phyloP scores from a whole-genome alignment of 2,329 filamentous ascomycete genomes.

The Phaeomoniella chlamydospora region DNA sequence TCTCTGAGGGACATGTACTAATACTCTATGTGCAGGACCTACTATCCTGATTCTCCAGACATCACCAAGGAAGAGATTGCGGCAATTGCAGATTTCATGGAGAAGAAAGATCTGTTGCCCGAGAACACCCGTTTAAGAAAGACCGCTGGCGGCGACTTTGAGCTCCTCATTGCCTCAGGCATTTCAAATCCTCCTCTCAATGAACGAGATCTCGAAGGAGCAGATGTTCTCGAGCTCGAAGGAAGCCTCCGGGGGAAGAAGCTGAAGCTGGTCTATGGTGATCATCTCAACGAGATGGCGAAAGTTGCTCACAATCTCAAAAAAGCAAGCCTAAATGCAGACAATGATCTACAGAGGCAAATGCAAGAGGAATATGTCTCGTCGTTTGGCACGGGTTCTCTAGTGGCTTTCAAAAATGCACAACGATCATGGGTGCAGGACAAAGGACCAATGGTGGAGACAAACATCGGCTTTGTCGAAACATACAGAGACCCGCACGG shows the following conservation, averaged over 20 bases:
- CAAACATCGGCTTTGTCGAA: constrained; percentile 73
- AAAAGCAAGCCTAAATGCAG: constrained; percentile 52
- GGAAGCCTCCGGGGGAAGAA: constrained; percentile 51
- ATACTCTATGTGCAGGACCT: constrained; percentile 32
- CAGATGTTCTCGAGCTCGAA: constrained; percentile 45
- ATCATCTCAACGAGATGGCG: constrained; percentile 58
- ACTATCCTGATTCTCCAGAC: constrained; percentile 61
- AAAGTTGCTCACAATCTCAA: constrained; percentile 51
- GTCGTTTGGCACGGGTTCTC: constrained; percentile 60
- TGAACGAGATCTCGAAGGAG: constrained; percentile 56
- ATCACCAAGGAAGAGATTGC: constrained; percentile 66
- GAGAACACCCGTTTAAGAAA: constrained; percentile 70
- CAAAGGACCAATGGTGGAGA: constrained; percentile 66
- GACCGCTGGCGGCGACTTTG: constrained; percentile 47
- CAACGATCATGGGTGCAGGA: constrained; percentile 74
- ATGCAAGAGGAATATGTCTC: constrained; percentile 63
- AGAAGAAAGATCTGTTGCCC: constrained; percentile 51
- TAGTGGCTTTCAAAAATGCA: constrained; percentile 65
- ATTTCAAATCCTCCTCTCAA: constrained; percentile 41
- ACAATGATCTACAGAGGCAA: constrained; percentile 58
- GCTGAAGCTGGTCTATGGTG: constrained; percentile 59
- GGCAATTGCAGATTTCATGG: constrained; percentile 58
- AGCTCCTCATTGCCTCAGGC: constrained; percentile 62
- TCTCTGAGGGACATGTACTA: neutral
- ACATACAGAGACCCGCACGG: constrained; percentile 74